Conservation (phyloP, 2,329 filamentous ascomycete species). For the Raffaelea arxii region DNA sequence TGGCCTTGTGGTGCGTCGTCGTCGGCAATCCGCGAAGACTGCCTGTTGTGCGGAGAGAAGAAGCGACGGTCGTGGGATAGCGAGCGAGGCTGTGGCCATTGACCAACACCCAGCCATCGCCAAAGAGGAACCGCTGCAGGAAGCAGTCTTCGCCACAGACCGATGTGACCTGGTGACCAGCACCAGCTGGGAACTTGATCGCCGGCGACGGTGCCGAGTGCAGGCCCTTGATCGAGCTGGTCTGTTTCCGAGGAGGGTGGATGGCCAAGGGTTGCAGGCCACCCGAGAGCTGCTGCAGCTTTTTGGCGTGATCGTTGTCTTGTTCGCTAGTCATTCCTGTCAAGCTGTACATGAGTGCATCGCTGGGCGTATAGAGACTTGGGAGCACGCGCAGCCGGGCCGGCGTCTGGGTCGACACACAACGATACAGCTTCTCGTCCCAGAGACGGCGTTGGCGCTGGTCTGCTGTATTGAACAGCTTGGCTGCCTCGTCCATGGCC, state of each 20-base stretch:
- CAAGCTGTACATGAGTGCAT: slow-evolving; percentile 22
- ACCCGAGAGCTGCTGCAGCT: background rate
- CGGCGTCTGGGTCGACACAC: slow-evolving; percentile 23
- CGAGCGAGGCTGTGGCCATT: slow-evolving; percentile 36
- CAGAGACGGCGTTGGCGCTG: slow-evolving; percentile 16
- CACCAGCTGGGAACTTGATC: slow-evolving; percentile 29
- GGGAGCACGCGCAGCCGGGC: slow-evolving; percentile 31
- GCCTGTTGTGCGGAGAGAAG: background rate
- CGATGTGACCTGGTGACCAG: slow-evolving; percentile 30
- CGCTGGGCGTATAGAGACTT: slow-evolving; percentile 29
- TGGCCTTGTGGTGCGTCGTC: background rate
- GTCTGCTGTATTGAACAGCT: background rate
- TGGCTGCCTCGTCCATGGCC: background rate
- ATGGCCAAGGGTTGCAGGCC: background rate
- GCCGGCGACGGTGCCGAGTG: no score
- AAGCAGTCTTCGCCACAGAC: slow-evolving; percentile 36
- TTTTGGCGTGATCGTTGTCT: background rate
- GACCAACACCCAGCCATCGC: slow-evolving; percentile 36
- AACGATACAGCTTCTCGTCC: slow-evolving; percentile 32
- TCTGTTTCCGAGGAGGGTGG: slow-evolving; percentile 26
- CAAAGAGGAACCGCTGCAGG: slow-evolving; percentile 35
- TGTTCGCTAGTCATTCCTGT: slow-evolving; percentile 15
- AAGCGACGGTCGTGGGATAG: slow-evolving; percentile 22
- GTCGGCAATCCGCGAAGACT: no score
- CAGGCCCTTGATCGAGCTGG: no score